phyloP scores from a whole-genome alignment of 805 yeast genomes.

The Ogataea zsoltii region DNA sequence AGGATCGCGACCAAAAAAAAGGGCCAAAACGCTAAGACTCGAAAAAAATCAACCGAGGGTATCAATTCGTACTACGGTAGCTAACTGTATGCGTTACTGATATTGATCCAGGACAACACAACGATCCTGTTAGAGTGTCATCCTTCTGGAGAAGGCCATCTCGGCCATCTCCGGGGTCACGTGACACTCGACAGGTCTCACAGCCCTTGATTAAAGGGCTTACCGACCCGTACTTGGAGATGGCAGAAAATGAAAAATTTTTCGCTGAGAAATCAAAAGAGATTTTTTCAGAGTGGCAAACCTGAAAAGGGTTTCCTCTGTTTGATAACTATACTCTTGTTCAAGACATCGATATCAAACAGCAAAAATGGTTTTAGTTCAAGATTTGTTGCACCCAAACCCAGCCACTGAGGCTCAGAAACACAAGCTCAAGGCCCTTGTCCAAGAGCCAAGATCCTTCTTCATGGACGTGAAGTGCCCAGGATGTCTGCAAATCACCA shows the following conservation, averaged over 20 bases:
- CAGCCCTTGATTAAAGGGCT: constrained; percentile 5
- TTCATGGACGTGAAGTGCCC: constrained; percentile 99
- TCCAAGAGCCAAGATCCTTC: constrained; percentile 97
- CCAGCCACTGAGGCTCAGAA: constrained; percentile 95
- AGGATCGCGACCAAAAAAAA: not conserved
- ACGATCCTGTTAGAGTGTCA: too few relatives aligned
- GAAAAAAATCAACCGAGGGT: too few relatives aligned
- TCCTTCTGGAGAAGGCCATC: too few relatives aligned
- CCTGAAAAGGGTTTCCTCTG: constrained; percentile 2
- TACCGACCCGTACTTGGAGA: not conserved
- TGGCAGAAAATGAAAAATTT: constrained; percentile 12
- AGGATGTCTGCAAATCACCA: constrained; percentile 98
- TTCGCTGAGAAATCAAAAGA: not conserved
- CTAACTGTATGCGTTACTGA: too few relatives aligned
- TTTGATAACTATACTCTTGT: not conserved
- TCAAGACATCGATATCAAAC: constrained; percentile 6
- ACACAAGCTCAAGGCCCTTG: constrained; percentile 97
- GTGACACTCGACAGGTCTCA: constrained; percentile 6
- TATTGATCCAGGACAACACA: too few relatives aligned
- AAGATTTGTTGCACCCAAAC: constrained; percentile 97
- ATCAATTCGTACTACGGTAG: too few relatives aligned
- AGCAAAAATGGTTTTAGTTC: constrained; percentile 80
- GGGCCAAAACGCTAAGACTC: not conserved
- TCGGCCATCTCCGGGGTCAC: constrained; percentile 1
- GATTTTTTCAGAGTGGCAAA: constrained; percentile 3